phyloP scores from a whole-genome alignment of 1,139 yeast genomes.

The Magnusiomyces fungicola region DNA sequence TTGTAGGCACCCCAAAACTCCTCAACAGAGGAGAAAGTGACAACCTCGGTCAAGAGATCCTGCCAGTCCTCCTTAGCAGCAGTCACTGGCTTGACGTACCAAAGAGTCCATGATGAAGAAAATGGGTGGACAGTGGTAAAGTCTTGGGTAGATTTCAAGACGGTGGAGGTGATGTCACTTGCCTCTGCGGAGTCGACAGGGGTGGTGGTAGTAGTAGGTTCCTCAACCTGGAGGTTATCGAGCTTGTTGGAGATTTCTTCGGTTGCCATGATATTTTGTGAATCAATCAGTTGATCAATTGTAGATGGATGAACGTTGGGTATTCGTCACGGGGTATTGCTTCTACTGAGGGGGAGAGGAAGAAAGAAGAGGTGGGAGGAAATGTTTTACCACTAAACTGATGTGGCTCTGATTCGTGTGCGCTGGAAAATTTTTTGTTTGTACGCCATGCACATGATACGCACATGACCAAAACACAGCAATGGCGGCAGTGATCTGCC shows the following conservation, averaged over 20 bases:
- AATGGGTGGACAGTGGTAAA: constrained; percentile 85
- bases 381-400: no score
- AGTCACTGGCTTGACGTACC: constrained; percentile 94
- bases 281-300: no score
- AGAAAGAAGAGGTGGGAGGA: no score
- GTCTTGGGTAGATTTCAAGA: constrained; percentile 59
- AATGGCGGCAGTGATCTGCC: no score
- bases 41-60: constrained; percentile 87
- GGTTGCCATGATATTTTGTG: constrained; percentile 1
- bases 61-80: constrained; percentile 80
- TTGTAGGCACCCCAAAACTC: constrained; percentile 99
- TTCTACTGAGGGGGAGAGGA: no score
- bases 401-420: no score
- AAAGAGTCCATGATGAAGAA: constrained; percentile 89
- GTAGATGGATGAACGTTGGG: no score
- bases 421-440: no score
- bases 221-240: constrained; percentile 18
- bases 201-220: constrained; percentile 8
- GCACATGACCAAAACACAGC: no score
- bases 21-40: constrained; percentile 86
- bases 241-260: constrained; percentile 24
- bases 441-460: no score
- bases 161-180: constrained; percentile 37
- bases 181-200: constrained; percentile 25
- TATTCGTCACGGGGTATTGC: no score